Conservation (phyloP, 345 rosid genomes). For the Salix arbutifolia region DNA sequence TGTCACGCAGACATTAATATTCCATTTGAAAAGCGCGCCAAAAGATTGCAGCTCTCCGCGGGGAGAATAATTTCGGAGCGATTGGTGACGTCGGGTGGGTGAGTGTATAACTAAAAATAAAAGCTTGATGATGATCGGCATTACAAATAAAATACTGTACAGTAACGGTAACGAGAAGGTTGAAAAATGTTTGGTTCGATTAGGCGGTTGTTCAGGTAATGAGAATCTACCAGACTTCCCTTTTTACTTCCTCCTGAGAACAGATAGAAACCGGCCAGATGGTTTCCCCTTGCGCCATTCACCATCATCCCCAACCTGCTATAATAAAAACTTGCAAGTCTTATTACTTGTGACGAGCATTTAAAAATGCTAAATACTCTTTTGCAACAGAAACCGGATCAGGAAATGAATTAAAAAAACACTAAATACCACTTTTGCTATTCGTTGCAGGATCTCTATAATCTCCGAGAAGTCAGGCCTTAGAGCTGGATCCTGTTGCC, state of each 20-base stretch:
- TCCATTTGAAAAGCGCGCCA: background rate
- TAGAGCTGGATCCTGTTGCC: constrained; percentile 82
- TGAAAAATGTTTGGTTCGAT: background rate
- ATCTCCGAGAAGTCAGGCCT: constrained; percentile 92
- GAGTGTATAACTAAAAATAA: too few species aligned
- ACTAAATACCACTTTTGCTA: constrained; percentile 70
- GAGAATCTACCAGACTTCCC: background rate
- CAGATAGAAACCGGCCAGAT: constrained; percentile 75
- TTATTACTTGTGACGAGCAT: background rate
- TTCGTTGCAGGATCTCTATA: constrained; percentile 53
- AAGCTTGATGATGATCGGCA: background rate
- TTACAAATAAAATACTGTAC: constrained; percentile 26
- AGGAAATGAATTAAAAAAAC: background rate
- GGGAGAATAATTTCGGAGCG: background rate
- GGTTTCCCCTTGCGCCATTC: constrained; percentile 70
- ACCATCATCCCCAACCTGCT: constrained; percentile 63
- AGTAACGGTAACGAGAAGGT: background rate
- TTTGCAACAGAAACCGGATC: background rate
- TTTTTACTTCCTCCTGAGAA: constrained; percentile 50
- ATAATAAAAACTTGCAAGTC: constrained; percentile 5
- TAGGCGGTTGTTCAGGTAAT: constrained; percentile 10
- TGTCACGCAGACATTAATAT: background rate
- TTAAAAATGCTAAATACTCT: background rate
- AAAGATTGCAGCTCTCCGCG: background rate
- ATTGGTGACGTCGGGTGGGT: background rate